Evolutionary conservation across 768 basidiomycete species (phyloP).

Genomic region (Boletus rubescentipes): DNA sequence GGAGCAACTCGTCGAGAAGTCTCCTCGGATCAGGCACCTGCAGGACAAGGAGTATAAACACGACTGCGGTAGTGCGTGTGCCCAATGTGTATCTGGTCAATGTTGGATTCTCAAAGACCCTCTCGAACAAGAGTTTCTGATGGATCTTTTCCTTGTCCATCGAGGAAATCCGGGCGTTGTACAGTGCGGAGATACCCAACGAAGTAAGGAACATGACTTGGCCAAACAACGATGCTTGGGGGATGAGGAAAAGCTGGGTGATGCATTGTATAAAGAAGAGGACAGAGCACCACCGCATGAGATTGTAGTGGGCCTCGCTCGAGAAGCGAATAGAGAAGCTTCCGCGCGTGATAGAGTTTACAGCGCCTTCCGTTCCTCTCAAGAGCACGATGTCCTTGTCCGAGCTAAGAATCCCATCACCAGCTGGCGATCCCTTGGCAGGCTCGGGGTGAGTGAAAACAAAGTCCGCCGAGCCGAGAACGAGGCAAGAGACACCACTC

Average conservation of each 20-base stretch:
- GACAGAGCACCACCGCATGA: slow-evolving; percentile 21
- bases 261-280: slow-evolving; percentile 25
- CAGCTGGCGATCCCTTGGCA: slow-evolving; percentile 23
- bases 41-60: slow-evolving; percentile 18
- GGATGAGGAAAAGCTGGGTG: slow-evolving; percentile 30
- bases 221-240: slow-evolving; percentile 28
- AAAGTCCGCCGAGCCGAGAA: slow-evolving; percentile 25
- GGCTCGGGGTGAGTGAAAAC: slow-evolving; percentile 24
- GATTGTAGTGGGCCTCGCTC: slow-evolving; percentile 5
- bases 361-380: slow-evolving; percentile 26
- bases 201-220: slow-evolving; percentile 32
- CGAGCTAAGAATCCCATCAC: slow-evolving; percentile 29
- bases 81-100: slow-evolving; percentile 17
- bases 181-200: slow-evolving; percentile 26
- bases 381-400: slow-evolving; percentile 24
- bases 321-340: slow-evolving; percentile 24
- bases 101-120: slow-evolving; percentile 9
- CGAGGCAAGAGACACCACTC: slow-evolving; percentile 28
- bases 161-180: slow-evolving; percentile 23
- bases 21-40: neutral
- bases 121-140: slow-evolving; percentile 9
- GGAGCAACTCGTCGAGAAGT: slow-evolving; percentile 15
- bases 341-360: slow-evolving; percentile 32
- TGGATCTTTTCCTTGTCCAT: slow-evolving; percentile 33
- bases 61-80: slow-evolving; percentile 16